These are phyloP conservation scores for Russula virescens DNA, from an alignment of 768 basidiomycete genomes.

Conservation along the genomic window DNA sequence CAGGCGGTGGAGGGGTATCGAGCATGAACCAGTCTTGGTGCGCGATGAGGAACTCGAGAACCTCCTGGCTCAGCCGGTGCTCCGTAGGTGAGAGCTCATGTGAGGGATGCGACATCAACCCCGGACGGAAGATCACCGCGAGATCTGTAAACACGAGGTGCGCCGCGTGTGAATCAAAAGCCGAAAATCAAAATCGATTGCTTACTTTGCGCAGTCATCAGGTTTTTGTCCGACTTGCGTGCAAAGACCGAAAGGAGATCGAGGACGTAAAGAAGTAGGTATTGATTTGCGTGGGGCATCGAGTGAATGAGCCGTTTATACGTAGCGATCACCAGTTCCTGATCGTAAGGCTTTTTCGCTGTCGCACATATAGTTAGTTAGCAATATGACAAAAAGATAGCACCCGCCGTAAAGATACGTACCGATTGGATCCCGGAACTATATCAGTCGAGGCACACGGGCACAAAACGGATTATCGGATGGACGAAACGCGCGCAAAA, in stretches of 20 bases:
- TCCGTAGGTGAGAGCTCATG: slow-evolving; percentile 85
- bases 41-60: slow-evolving; percentile 93
- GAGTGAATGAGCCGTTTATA: slow-evolving; percentile 81
- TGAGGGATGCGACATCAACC: slow-evolving; percentile 80
- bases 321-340: slow-evolving; percentile 64
- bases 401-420: slow-evolving; percentile 25
- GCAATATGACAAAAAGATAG: not conserved
- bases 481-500: not conserved
- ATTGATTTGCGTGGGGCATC: slow-evolving; percentile 87
- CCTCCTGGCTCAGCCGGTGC: slow-evolving; percentile 81
- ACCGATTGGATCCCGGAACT: slow-evolving; percentile 83
- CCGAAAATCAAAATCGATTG: slow-evolving; percentile 18
- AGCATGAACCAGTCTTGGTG: slow-evolving; percentile 95
- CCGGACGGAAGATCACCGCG: slow-evolving; percentile 95
- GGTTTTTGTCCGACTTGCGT: slow-evolving; percentile 82
- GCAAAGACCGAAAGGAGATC: slow-evolving; percentile 95
- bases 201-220: slow-evolving; percentile 93
- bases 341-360: slow-evolving; percentile 66
- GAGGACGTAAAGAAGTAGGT: slow-evolving; percentile 94
- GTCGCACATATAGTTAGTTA: slow-evolving; percentile 19
- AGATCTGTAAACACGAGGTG: slow-evolving; percentile 51
- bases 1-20: slow-evolving; percentile 70
- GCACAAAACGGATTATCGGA: not conserved
- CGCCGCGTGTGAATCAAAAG: not conserved
- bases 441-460: not conserved